These are phyloP conservation scores for Candolleomyces efflorescens DNA, from an alignment of 768 basidiomycete species.

Conservation along the genomic window DNA sequence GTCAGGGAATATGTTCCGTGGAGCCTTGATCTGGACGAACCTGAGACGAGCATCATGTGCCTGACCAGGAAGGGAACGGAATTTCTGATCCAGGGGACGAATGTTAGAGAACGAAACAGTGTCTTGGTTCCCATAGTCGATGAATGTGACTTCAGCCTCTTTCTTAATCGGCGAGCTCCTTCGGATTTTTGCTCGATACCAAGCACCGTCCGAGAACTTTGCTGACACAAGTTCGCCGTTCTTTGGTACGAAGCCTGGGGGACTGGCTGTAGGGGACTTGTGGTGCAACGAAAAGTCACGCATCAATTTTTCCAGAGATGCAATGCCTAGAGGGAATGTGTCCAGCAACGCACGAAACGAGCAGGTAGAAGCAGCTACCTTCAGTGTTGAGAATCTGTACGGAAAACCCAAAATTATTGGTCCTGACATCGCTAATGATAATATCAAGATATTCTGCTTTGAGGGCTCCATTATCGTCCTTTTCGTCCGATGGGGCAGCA, in stretches of 20 bases:
- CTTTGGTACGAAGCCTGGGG: constrained; percentile 74
- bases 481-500: constrained; percentile 30
- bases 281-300: constrained; percentile 88
- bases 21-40: constrained; percentile 28
- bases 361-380: constrained; percentile 44
- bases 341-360: background rate
- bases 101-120: constrained; percentile 77
- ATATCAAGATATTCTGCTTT: constrained; percentile 89
- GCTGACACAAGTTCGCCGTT: constrained; percentile 91
- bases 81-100: constrained; percentile 85
- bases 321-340: constrained; percentile 58
- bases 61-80: constrained; percentile 87
- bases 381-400: constrained; percentile 91
- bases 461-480: constrained; percentile 47
- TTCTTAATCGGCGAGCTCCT: constrained; percentile 84
- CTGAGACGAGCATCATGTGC: constrained; percentile 93
- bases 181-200: constrained; percentile 95
- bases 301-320: constrained; percentile 91
- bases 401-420: constrained; percentile 80
- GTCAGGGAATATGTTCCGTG: background rate
- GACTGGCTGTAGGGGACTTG: constrained; percentile 51
- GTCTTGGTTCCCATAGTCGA: constrained; percentile 95
- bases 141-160: constrained; percentile 93
- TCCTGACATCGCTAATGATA: constrained; percentile 84
- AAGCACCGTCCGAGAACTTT: constrained; percentile 89